These are phyloP conservation scores for Biscogniauxia mediterranea DNA, from an alignment of 2,329 filamentous ascomycete species.

Conservation along the genomic window DNA sequence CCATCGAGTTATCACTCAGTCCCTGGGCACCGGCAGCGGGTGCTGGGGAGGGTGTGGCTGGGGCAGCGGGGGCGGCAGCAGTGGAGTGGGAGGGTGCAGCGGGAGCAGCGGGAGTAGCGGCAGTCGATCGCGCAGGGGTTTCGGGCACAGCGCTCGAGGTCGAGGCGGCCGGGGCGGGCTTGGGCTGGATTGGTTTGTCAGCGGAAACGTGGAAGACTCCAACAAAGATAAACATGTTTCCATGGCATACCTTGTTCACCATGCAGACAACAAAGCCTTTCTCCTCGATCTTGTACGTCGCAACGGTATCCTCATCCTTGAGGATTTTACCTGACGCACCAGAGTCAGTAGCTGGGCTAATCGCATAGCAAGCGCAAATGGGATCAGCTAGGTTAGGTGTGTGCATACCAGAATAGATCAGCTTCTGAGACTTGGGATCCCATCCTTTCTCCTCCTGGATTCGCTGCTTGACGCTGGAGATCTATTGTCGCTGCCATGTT, in stretches of 20 bases:
- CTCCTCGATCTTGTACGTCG: constrained; percentile 97
- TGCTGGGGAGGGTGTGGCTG: constrained; percentile 53
- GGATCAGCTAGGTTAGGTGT: not conserved
- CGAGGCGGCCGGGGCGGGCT: constrained; percentile 56
- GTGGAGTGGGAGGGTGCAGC: constrained; percentile 49
- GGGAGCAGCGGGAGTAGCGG: constrained; percentile 50
- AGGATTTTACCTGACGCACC: constrained; percentile 80
- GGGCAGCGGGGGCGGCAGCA: constrained; percentile 45
- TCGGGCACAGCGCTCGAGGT: constrained; percentile 61
- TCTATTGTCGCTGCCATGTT: constrained; percentile 49
- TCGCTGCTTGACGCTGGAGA: constrained; percentile 88
- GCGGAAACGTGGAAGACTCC: constrained; percentile 1
- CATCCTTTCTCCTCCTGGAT: constrained; percentile 91
- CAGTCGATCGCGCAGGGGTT: constrained; percentile 57
- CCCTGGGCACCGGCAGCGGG: constrained; percentile 36
- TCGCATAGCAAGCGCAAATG: not conserved
- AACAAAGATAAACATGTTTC: not conserved
- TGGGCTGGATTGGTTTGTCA: constrained; percentile 57
- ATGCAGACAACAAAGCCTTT: constrained; percentile 99
- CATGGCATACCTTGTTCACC: constrained; percentile 77
- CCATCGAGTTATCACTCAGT: constrained; percentile 74
- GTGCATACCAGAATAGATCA: constrained; percentile 90
- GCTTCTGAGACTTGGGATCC: constrained; percentile 86
- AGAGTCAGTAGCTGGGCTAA: constrained; percentile 25
- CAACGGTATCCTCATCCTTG: constrained; percentile 95